phyloP scores from a whole-genome alignment of 495 filamentous ascomycete species.

The Lasiosphaeria ovina region DNA sequence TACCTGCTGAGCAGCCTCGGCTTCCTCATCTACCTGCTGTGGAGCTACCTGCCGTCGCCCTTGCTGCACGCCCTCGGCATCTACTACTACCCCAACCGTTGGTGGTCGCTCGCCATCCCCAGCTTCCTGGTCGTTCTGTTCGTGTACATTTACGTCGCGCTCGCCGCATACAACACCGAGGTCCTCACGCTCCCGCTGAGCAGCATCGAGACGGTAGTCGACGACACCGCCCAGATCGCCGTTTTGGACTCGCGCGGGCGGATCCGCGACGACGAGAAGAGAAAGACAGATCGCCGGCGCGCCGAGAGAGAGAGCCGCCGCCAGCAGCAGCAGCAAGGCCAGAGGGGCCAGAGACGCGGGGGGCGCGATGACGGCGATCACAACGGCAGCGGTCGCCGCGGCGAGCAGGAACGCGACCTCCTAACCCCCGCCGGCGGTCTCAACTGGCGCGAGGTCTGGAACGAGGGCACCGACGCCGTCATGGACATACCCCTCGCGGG shows the following conservation, averaged over 20 bases:
- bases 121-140: constrained; percentile 84
- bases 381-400: constrained; percentile 27
- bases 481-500: constrained; percentile 96
- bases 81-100: constrained; percentile 93
- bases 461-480: constrained; percentile 90
- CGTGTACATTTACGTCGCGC: constrained; percentile 90
- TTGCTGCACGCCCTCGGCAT: constrained; percentile 92
- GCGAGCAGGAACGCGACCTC: constrained; percentile 20
- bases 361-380: constrained; percentile 58
- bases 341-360: constrained; percentile 57
- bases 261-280: constrained; percentile 42
- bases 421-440: constrained; percentile 35
- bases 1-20: constrained; percentile 79
- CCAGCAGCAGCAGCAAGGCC: constrained; percentile 27
- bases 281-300: constrained; percentile 50
- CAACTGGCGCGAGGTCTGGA: constrained; percentile 82
- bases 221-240: constrained; percentile 83
- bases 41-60: constrained; percentile 89
- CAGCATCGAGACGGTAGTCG: constrained; percentile 85
- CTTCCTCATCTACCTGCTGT: constrained; percentile 88
- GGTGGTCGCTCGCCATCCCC: constrained; percentile 94
- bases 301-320: constrained; percentile 46
- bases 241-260: constrained; percentile 71
- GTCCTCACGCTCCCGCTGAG: constrained; percentile 79
- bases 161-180: constrained; percentile 87